Evolutionary conservation across 176 grass and related monocot genomes (phyloP).

Genomic region (Tuctoria greenei): DNA sequence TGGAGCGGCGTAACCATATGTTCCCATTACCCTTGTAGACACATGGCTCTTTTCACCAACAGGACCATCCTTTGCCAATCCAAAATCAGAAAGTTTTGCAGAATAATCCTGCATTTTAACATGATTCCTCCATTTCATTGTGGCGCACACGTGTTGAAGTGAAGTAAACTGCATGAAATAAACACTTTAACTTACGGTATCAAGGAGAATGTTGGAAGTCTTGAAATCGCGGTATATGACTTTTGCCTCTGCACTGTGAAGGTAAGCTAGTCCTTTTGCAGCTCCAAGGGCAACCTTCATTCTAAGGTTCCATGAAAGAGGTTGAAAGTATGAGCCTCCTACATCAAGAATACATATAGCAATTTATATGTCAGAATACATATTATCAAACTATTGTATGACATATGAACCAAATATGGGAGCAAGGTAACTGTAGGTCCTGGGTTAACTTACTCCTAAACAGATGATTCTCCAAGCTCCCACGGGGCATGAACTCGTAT

Average conservation of each 20-base stretch:
- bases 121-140: constrained; percentile 25
- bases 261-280: constrained; percentile 84
- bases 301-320: constrained; percentile 85
- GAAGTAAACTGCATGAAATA: constrained; percentile 3
- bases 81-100: constrained; percentile 95
- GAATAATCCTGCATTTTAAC: constrained; percentile 67
- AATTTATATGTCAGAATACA: constrained; percentile 18
- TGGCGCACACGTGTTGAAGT: not conserved
- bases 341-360: constrained; percentile 37
- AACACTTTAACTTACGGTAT: constrained; percentile 56
- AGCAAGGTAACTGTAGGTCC: constrained; percentile 1
- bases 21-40: constrained; percentile 88
- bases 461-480: constrained; percentile 95
- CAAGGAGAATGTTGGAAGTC: constrained; percentile 90
- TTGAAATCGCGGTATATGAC: constrained; percentile 99
- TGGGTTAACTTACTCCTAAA: constrained; percentile 75
- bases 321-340: constrained; percentile 79
- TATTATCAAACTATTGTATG: not conserved
- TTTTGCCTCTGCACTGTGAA: constrained; percentile 78
- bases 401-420: not conserved
- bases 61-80: constrained; percentile 90
- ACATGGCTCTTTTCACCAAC: constrained; percentile 87
- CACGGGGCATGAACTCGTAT: constrained; percentile 92
- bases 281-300: constrained; percentile 92
- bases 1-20: constrained; percentile 88